These are phyloP conservation scores for Juncus inflexus DNA, from an alignment of 176 grass and related monocot species.

Conservation along the genomic window DNA sequence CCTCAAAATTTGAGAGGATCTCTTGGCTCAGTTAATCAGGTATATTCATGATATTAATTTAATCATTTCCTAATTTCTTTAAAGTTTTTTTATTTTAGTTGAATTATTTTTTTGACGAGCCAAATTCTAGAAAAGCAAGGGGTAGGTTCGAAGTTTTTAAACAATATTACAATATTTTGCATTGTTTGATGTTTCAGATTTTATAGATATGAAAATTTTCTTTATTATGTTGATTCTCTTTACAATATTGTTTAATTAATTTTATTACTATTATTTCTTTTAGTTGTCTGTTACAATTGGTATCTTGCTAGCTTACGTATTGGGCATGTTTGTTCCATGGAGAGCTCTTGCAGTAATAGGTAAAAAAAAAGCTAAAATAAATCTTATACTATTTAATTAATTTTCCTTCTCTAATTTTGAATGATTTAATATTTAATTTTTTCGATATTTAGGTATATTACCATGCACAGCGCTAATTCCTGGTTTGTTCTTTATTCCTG, in stretches of 20 bases:
- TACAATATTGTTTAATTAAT: background rate
- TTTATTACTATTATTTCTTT: background rate
- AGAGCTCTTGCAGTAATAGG: conserved; percentile 93
- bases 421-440: background rate
- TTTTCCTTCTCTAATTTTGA: background rate
- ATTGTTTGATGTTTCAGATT: no score
- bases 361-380: conserved; percentile 24
- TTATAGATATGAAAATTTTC: background rate
- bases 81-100: background rate
- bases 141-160: no score
- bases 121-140: no score
- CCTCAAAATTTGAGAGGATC: conserved; percentile 93
- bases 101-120: background rate
- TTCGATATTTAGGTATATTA: conserved; percentile 56
- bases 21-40: conserved; percentile 89
- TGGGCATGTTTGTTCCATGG: conserved; percentile 96
- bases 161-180: no score
- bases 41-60: conserved; percentile 9
- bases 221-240: background rate
- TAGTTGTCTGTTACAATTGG: conserved; percentile 87
- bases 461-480: conserved; percentile 88
- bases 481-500: conserved; percentile 89
- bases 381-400: conserved; percentile 10
- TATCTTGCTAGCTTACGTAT: conserved; percentile 76
- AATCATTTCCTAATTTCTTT: background rate